Conservation (phyloP, 2,329 filamentous ascomycete genomes). For the Epichloe bromicola region DNA sequence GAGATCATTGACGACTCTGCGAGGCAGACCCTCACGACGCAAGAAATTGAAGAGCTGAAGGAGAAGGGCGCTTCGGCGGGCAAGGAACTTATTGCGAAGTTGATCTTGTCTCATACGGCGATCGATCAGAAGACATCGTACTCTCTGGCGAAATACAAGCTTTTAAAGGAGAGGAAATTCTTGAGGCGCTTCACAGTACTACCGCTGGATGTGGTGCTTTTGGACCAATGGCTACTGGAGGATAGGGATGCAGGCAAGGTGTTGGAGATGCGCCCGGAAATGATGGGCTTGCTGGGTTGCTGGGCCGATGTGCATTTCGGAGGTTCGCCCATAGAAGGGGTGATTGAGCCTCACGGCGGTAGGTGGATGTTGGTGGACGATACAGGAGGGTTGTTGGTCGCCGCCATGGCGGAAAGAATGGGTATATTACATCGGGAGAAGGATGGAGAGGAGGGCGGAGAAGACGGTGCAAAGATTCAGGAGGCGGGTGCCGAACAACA, state of each 20-base stretch:
- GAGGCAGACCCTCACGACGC: conserved; percentile 64
- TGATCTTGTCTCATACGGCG: conserved; percentile 77
- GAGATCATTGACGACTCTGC: conserved; percentile 48
- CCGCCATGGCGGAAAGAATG: conserved; percentile 79
- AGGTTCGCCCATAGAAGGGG: conserved; percentile 15
- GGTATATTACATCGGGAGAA: conserved; percentile 52
- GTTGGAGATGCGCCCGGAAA: conserved; percentile 76
- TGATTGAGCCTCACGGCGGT: conserved; percentile 20
- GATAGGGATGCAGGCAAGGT: conserved; percentile 72
- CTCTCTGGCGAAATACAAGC: conserved; percentile 87
- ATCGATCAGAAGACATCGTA: conserved; percentile 92
- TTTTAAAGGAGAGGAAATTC: conserved; percentile 90
- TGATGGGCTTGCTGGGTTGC: conserved; percentile 66
- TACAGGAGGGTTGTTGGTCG: conserved; percentile 69
- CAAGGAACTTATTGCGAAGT: conserved; percentile 82
- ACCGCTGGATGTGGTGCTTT: conserved; percentile 64
- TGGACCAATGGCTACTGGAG: conserved; percentile 65
- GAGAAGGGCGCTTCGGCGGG: conserved; percentile 65
- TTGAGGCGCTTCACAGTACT: conserved; percentile 75
- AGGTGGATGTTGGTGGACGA: conserved; percentile 80
- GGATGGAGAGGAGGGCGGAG: conserved; percentile 11
- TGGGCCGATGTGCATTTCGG: conserved; percentile 79
- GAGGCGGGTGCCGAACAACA: not conserved
- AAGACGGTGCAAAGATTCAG: not conserved
- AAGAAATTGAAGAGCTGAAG: conserved; percentile 63